Percentiles rank a stretch among this genome's conserved stretches.
These are phyloP conservation scores for Saccharomycopsis selenospora DNA, from an alignment of 805 yeast species.

Conservation along the genomic window DNA sequence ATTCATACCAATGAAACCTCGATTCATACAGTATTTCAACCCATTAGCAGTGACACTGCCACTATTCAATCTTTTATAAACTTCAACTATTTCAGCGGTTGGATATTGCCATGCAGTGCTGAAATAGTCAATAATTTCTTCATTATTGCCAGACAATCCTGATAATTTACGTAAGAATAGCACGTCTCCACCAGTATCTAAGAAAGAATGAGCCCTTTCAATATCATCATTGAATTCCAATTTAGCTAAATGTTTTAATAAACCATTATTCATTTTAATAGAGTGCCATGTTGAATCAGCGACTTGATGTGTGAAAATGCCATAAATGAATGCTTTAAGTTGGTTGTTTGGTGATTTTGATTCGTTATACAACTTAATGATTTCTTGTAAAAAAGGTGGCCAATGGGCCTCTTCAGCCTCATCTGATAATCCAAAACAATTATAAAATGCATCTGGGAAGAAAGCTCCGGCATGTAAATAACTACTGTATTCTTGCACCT, in stretches of 20 bases:
- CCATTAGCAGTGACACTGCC: constrained; percentile 27
- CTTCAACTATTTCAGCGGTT: constrained; percentile 33
- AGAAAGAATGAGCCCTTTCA: constrained; percentile 42
- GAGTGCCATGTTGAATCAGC: constrained; percentile 69
- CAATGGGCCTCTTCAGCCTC: constrained; percentile 62
- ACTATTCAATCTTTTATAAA: constrained; percentile 35
- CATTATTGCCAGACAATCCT: constrained; percentile 16
- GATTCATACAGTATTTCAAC: constrained; percentile 42
- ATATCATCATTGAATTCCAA: constrained; percentile 48
- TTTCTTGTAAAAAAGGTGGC: constrained; percentile 53
- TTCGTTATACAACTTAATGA: constrained; percentile 38
- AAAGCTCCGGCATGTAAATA: constrained; percentile 54
- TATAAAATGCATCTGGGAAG: constrained; percentile 63
- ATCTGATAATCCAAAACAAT: constrained; percentile 44
- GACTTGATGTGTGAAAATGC: constrained; percentile 54
- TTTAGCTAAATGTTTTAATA: constrained; percentile 42
- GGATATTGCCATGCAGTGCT: constrained; percentile 38
- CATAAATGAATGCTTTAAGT: constrained; percentile 50
- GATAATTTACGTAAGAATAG: constrained; percentile 35
- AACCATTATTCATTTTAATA: constrained; percentile 41
- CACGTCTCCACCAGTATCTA: constrained; percentile 64
- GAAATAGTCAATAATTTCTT: constrained; percentile 22
- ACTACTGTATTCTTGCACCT: constrained; percentile 27
- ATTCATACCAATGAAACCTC: constrained; percentile 36
- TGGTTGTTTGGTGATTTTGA: constrained; percentile 24